Evolutionary conservation across 805 yeast species (phyloP).

Genomic region (Kuraishia molischiana): DNA sequence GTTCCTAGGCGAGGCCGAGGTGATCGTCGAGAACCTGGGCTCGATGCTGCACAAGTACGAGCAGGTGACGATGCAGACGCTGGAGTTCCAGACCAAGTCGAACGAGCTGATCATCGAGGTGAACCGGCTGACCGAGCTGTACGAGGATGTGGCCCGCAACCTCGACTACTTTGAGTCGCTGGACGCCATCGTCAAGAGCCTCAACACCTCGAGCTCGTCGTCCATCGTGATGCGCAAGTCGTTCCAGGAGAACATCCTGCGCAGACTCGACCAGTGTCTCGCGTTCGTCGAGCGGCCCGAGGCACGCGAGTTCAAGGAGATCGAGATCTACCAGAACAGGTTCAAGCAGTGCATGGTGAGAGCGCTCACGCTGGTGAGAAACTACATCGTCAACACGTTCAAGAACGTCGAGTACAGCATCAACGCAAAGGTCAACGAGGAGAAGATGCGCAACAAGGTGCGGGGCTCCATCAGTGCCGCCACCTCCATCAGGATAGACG

Average conservation of each 20-base stretch:
- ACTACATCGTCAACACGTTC: constrained; percentile 44
- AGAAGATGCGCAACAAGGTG: constrained; percentile 7
- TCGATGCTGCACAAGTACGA: constrained; percentile 41
- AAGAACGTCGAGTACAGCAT: constrained; percentile 20
- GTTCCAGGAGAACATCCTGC: constrained; percentile 41
- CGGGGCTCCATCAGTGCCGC: background rate
- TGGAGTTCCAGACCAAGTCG: constrained; percentile 51
- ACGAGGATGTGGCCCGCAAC: constrained; percentile 33
- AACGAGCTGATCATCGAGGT: constrained; percentile 39
- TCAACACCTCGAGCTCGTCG: constrained; percentile 57
- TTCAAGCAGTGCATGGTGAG: constrained; percentile 81
- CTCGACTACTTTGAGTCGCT: constrained; percentile 59
- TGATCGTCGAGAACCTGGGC: constrained; percentile 34
- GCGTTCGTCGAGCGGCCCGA: constrained; percentile 43
- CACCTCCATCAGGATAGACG: constrained; percentile 41
- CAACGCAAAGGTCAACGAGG: constrained; percentile 10
- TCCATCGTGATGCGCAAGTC: constrained; percentile 53
- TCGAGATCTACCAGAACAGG: constrained; percentile 56
- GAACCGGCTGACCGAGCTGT: constrained; percentile 27
- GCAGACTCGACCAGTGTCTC: constrained; percentile 57
- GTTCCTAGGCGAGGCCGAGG: constrained; percentile 36
- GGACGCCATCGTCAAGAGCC: constrained; percentile 56
- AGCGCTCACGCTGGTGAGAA: constrained; percentile 64
- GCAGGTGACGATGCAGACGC: constrained; percentile 51
- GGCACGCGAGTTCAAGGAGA: constrained; percentile 49